phyloP scores from a whole-genome alignment of 2,329 filamentous ascomycete species.

The Penicillium digitatum region DNA sequence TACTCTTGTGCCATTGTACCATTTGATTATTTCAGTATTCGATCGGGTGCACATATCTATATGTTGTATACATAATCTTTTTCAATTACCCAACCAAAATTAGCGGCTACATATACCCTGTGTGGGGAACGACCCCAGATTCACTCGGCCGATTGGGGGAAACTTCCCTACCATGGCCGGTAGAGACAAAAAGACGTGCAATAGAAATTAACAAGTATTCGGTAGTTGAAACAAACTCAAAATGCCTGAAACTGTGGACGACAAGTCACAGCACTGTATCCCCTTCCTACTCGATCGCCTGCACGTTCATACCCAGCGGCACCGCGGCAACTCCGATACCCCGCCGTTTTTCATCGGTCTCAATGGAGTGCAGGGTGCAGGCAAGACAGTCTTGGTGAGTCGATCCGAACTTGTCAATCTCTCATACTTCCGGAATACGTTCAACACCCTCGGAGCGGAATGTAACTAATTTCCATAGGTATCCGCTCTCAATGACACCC shows the following conservation, averaged over 20 bases:
- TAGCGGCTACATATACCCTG: slow-evolving; percentile 11
- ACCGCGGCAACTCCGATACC: slow-evolving; percentile 29
- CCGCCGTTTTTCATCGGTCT: slow-evolving; percentile 80
- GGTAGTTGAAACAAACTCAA: slow-evolving; percentile 5
- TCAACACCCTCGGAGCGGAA: slow-evolving; percentile 6
- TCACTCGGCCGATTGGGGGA: slow-evolving; percentile 16
- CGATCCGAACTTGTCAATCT: neutral
- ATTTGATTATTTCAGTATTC: neutral
- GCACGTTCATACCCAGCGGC: slow-evolving; percentile 47
- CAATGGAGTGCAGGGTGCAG: slow-evolving; percentile 86
- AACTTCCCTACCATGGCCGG: slow-evolving; percentile 15
- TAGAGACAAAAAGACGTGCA: slow-evolving; percentile 3
- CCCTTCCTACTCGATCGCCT: slow-evolving; percentile 68
- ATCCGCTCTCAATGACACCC: slow-evolving; percentile 58
- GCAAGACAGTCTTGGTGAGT: slow-evolving; percentile 79
- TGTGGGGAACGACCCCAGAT: slow-evolving; percentile 17
- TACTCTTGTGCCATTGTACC: neutral
- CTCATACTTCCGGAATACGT: slow-evolving; percentile 2
- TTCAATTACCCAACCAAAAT: neutral
- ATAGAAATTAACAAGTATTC: neutral
- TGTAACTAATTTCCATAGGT: slow-evolving; percentile 42
- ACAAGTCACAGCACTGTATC: slow-evolving; percentile 73
- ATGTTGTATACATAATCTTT: no score
- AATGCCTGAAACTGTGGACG: slow-evolving; percentile 61
- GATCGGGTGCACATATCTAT: neutral